Evolutionary conservation across 202 grass and related monocot species (phyloP), one percentile per base, ranked within the genome.

Genomic region (Carex arenaria): DNA sequence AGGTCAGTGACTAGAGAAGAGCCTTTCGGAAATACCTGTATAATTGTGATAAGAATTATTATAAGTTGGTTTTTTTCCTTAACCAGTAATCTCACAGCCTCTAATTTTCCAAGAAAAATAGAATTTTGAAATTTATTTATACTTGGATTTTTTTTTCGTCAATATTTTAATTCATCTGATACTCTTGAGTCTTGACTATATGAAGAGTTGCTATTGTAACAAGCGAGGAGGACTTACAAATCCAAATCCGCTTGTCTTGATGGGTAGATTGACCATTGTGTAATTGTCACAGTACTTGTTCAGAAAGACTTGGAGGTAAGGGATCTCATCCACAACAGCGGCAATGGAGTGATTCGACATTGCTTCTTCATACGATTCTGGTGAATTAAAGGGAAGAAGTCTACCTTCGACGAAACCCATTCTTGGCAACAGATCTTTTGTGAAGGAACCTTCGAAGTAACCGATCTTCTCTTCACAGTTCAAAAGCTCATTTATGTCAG

Each of bases 161-260:
- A 30, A 75, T 2, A 32, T 53, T 55, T 9, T 12, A 73, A 73
- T 52, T 73, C 19, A 28, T 51, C 22, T 73, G 20, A 3, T 17
- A 15, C 20, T 52, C 45, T 53, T 69, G n/a, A 17, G n/a, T n/a
- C n/a, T n/a, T n/a, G n/a, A n/a, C 17, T 38, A 4, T 55, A 72
- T 72, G 20, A 6, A 72, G 42, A n/a, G 1, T 47, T 38, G 51
- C 18, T 34, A 23, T 9, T 4, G 78, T 43, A 53, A 6, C 3
- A 12, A n/a, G 42, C 12, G 7, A 28, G 57, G 47, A 31, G 19
- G 6, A 66, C 87, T 91, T 80, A 94, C 95, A 78, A 91, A 98
- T 61, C 90, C 95, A 66, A 98, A 90, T 69, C 95, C 95, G 7
- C 86, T 83, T 3, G 89, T 95, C 83, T 86, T 91, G 86, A 89